Percentiles rank a stretch among this genome's conserved stretches.
Evolutionary conservation across 1,284 basidiomycete species (phyloP).

Genomic region (Cutaneotrichosporon cutaneum): DNA sequence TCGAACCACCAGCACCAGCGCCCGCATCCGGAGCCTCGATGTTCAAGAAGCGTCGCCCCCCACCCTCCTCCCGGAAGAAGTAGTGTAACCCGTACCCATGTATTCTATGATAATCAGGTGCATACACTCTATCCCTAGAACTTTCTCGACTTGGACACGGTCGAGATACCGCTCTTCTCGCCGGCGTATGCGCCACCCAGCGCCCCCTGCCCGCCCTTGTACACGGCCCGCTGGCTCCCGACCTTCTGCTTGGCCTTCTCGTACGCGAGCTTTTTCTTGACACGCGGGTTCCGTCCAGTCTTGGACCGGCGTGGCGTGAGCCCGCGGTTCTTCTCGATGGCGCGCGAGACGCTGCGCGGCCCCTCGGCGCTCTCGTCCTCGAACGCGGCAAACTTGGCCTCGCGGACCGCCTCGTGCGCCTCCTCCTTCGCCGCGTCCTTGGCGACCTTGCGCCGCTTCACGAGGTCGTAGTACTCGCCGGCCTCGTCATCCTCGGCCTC

Average conservation of each 20-base stretch:
- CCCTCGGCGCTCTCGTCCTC: conserved; percentile 57
- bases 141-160: conserved; percentile 78
- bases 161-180: conserved; percentile 73
- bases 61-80: conserved; percentile 44
- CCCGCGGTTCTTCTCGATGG: conserved; percentile 88
- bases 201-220: conserved; percentile 72
- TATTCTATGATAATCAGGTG: background rate
- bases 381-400: conserved; percentile 60
- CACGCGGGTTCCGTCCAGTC: conserved; percentile 83
- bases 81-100: conserved; percentile 17
- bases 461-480: conserved; percentile 80
- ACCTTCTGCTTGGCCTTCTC: conserved; percentile 92
- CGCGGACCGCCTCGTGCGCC: conserved; percentile 68
- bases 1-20: background rate
- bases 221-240: conserved; percentile 79
- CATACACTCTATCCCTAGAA: conserved; percentile 48
- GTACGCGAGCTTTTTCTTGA: conserved; percentile 89
- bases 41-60: conserved; percentile 54
- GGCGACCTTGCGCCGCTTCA: conserved; percentile 69
- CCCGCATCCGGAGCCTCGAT: conserved; percentile 29
- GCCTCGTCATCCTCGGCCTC: conserved; percentile 55
- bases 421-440: conserved; percentile 75
- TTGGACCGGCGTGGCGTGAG: conserved; percentile 84
- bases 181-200: conserved; percentile 56
- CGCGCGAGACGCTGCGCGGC: conserved; percentile 79